Evolutionary conservation across 495 filamentous ascomycete genomes (phyloP).

Genomic region (Hypoxylon subgilvum): DNA sequence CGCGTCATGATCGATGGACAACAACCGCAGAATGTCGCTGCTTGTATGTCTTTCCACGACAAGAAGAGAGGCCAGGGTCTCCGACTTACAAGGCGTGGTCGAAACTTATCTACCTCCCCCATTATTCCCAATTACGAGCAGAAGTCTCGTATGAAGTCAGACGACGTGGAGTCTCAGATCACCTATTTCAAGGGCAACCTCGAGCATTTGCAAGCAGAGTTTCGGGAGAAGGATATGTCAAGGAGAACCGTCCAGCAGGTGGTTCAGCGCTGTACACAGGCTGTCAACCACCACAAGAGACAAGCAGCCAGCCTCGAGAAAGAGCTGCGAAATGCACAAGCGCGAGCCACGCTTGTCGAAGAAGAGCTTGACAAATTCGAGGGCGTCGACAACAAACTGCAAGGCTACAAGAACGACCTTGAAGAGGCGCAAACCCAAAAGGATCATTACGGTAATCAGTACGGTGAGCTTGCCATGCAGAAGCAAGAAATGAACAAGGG

Average conservation of each 20-base stretch:
- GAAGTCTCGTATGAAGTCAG: slow-evolving; percentile 78
- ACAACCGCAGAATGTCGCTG: slow-evolving; percentile 71
- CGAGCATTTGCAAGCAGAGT: slow-evolving; percentile 53
- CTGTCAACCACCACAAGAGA: slow-evolving; percentile 61
- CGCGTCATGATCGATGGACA: slow-evolving; percentile 69
- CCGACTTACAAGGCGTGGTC: slow-evolving; percentile 63
- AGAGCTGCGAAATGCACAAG: slow-evolving; percentile 33
- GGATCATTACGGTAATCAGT: slow-evolving; percentile 52
- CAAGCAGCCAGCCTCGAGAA: slow-evolving; percentile 33
- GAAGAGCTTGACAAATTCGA: slow-evolving; percentile 52
- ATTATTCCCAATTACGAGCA: slow-evolving; percentile 41
- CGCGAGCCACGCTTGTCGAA: slow-evolving; percentile 36
- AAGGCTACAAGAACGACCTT: slow-evolving; percentile 43
- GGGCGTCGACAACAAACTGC: slow-evolving; percentile 48
- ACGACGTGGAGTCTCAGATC: slow-evolving; percentile 57
- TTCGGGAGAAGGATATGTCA: slow-evolving; percentile 42
- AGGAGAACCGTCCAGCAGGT: slow-evolving; percentile 59
- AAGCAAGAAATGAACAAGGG: slow-evolving; percentile 48
- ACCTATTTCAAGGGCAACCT: slow-evolving; percentile 44
- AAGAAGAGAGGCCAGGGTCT: slow-evolving; percentile 66
- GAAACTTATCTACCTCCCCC: slow-evolving; percentile 44
- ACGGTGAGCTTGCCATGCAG: slow-evolving; percentile 42
- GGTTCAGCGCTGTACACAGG: slow-evolving; percentile 63
- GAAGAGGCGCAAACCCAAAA: slow-evolving; percentile 38
- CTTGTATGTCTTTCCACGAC: slow-evolving; percentile 68